Evolutionary conservation across 495 filamentous ascomycete genomes (phyloP).

Genomic region (Hamigera avellanea): DNA sequence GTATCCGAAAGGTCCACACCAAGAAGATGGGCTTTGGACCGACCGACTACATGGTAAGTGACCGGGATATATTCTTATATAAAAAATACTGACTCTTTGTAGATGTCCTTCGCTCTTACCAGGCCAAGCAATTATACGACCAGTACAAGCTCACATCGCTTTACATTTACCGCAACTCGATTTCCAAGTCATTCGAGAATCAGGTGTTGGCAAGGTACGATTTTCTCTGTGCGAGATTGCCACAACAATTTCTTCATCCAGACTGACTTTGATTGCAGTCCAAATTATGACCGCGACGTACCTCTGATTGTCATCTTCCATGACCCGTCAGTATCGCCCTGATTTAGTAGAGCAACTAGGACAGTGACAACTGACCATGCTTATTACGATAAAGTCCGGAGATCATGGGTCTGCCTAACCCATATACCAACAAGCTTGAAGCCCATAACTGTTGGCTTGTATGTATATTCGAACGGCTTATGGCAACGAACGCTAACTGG

Average conservation of each 20-base stretch:
- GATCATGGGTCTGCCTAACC: slow-evolving; percentile 54
- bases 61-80: neutral
- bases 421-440: slow-evolving; percentile 56
- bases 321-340: slow-evolving; percentile 51
- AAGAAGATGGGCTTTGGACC: slow-evolving; percentile 19
- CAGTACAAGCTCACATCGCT: slow-evolving; percentile 65
- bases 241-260: neutral
- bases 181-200: slow-evolving; percentile 73
- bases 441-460: slow-evolving; percentile 81
- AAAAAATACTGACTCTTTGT: neutral
- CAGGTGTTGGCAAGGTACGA: slow-evolving; percentile 75
- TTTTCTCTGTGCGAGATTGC: too few species aligned
- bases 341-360: too few species aligned
- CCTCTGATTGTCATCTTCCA: slow-evolving; percentile 71
- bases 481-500: slow-evolving; percentile 25
- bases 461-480: slow-evolving; percentile 24
- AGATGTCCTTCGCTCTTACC: slow-evolving; percentile 67
- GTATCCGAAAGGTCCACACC: slow-evolving; percentile 35
- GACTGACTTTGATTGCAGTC: slow-evolving; percentile 17
- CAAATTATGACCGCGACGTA: slow-evolving; percentile 37
- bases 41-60: slow-evolving; percentile 44
- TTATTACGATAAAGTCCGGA: slow-evolving; percentile 44
- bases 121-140: slow-evolving; percentile 55
- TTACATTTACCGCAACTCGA: slow-evolving; percentile 53
- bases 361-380: neutral